Percentiles rank a stretch among this genome's conserved stretches.
Conservation (phyloP, 257 asterid genomes). For the Craterostigma plantagineum region DNA sequence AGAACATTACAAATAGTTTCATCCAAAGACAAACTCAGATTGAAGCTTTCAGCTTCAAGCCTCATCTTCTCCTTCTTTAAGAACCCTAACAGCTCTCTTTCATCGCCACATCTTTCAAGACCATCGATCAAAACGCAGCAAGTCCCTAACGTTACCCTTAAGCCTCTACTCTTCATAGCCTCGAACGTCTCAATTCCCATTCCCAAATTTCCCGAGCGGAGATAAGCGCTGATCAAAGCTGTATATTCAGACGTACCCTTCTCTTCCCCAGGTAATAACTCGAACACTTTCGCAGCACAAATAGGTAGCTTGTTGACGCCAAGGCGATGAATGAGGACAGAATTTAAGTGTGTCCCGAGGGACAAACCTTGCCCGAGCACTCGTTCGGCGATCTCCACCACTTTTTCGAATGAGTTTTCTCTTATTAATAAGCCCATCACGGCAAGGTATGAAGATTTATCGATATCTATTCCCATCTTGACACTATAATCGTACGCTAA, state of each 20-base stretch:
- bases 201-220: slow-evolving; percentile 34
- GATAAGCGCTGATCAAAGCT: slow-evolving; percentile 44
- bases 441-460: slow-evolving; percentile 38
- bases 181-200: slow-evolving; percentile 43
- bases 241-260: slow-evolving; percentile 57
- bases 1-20: slow-evolving; percentile 56
- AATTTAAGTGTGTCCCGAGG: slow-evolving; percentile 45
- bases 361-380: slow-evolving; percentile 38
- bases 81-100: slow-evolving; percentile 16
- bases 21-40: slow-evolving; percentile 9
- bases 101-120: slow-evolving; percentile 40
- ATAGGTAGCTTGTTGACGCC: slow-evolving; percentile 34
- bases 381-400: slow-evolving; percentile 37
- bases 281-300: slow-evolving; percentile 43
- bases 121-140: slow-evolving; percentile 40
- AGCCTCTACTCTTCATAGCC: slow-evolving; percentile 34
- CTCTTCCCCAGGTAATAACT: slow-evolving; percentile 37
- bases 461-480: slow-evolving; percentile 28
- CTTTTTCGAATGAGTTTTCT: slow-evolving; percentile 29
- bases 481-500: slow-evolving; percentile 41
- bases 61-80: slow-evolving; percentile 46
- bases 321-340: slow-evolving; percentile 50
- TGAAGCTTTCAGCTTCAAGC: slow-evolving; percentile 6
- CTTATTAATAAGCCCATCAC: slow-evolving; percentile 51
- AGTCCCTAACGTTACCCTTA: slow-evolving; percentile 37